These are phyloP conservation scores for Esteya vermicola DNA, from an alignment of 2,329 filamentous ascomycete species.

Conservation along the genomic window DNA sequence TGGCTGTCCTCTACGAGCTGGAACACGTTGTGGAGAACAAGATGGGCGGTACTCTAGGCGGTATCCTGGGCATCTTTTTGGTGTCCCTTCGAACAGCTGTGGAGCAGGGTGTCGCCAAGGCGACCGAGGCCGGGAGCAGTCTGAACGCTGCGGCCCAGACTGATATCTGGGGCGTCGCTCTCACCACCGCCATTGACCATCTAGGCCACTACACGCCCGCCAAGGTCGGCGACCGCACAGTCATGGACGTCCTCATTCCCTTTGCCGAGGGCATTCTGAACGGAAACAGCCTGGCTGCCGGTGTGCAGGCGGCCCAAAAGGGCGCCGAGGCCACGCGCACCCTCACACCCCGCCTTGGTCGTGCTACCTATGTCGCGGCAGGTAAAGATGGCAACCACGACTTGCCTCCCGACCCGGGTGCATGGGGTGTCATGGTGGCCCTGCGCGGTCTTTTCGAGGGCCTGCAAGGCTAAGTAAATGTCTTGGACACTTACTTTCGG, in stretches of 20 bases:
- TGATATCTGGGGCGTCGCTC: slow-evolving; percentile 26
- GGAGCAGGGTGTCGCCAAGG: slow-evolving; percentile 7
- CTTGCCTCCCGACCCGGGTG: slow-evolving; percentile 53
- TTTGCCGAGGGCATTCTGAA: slow-evolving; percentile 31
- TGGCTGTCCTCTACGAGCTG: slow-evolving; percentile 30
- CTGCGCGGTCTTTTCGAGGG: slow-evolving; percentile 24
- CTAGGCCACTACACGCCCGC: slow-evolving; percentile 39
- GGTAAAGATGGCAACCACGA: slow-evolving; percentile 30
- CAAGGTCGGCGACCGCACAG: slow-evolving; percentile 39
- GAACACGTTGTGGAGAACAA: slow-evolving; percentile 41
- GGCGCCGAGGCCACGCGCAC: slow-evolving; percentile 50
- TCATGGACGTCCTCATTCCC: slow-evolving; percentile 42
- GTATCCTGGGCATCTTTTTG: slow-evolving; percentile 40
- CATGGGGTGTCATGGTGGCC: slow-evolving; percentile 51
- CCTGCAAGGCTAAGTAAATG: background rate
- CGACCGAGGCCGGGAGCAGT: slow-evolving; percentile 11
- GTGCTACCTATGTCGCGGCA: slow-evolving; percentile 53
- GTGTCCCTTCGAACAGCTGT: slow-evolving; percentile 30
- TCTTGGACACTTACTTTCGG: no score
- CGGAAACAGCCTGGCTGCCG: slow-evolving; percentile 35
- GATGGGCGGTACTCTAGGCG: slow-evolving; percentile 39
- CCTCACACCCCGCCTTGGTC: slow-evolving; percentile 49
- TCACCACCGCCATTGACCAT: slow-evolving; percentile 28
- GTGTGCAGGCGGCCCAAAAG: slow-evolving; percentile 41
- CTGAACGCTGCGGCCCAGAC: slow-evolving; percentile 7